Evolutionary conservation across 768 basidiomycete species (phyloP).

Genomic region (Boletus reticuloceps): DNA sequence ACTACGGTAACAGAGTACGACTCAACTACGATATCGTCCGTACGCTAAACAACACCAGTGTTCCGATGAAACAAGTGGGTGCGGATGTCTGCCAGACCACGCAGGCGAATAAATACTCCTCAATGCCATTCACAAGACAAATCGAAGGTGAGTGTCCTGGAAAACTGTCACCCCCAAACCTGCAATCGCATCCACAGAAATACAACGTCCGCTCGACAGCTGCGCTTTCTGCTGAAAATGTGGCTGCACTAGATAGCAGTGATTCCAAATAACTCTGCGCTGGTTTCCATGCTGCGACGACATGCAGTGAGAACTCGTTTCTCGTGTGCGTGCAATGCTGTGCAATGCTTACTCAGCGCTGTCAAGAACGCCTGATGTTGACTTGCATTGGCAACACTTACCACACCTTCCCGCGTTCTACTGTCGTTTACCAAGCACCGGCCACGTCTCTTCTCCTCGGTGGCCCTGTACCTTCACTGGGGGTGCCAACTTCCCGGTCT

Average conservation of each 20-base stretch:
- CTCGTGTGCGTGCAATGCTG: slow-evolving; percentile 6
- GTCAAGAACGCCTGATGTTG: slow-evolving; percentile 57
- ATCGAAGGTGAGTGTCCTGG: slow-evolving; percentile 30
- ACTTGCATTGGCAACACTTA: slow-evolving; percentile 8
- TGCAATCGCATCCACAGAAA: slow-evolving; percentile 19
- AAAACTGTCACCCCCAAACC: slow-evolving; percentile 1
- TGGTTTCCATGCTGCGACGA: slow-evolving; percentile 42
- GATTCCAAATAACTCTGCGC: slow-evolving; percentile 65
- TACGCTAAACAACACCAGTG: neutral
- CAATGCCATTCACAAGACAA: slow-evolving; percentile 26
- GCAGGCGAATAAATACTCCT: slow-evolving; percentile 3
- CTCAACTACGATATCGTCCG: slow-evolving; percentile 3
- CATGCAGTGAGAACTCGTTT: neutral
- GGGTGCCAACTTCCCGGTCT: slow-evolving; percentile 2
- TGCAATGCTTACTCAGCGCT: slow-evolving; percentile 39
- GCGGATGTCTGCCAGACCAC: neutral
- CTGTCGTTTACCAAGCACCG: neutral
- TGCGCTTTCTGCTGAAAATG: slow-evolving; percentile 72
- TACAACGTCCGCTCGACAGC: slow-evolving; percentile 68
- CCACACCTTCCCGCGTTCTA: slow-evolving; percentile 29
- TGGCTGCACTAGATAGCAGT: slow-evolving; percentile 48
- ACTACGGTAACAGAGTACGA: too few relatives aligned
- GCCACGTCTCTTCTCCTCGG: neutral
- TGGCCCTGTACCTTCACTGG: neutral
- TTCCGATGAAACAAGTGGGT: neutral